Base-by-base conservation (phyloP, 106 monocot genomes). In the Chionographis japonica region DNA sequence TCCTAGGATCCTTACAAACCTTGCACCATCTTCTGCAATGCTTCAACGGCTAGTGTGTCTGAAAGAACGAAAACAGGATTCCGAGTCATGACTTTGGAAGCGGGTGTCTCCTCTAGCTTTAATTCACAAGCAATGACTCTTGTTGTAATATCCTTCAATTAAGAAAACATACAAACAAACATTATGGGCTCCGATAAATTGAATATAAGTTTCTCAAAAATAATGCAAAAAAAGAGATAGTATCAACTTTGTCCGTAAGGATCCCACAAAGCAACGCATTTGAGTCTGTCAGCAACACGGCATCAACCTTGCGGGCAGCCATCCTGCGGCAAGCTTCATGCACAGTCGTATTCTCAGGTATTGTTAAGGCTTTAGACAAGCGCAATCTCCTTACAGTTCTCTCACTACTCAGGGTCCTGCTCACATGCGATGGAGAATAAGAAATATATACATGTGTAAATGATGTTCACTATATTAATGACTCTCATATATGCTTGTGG, bases 211-310 rank as follows among this genome's bases (percentile, higher is more conserved):
- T 54, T 15, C n/a, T 54, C n/a, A 15, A 62, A 4, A 58, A 64
- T 3, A 37, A 73, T 6, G 56, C 8, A 41, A 19, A 41, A 41
- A 59, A 56, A 49, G 12, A 60, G 16, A 75, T 7, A 18, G 35
- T 18, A 55, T 10, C 27, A 57, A 92, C 94, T 87, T 94, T 94
- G 73, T 90, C 90, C 41, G 94, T 94, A 46, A 94, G 72, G 63
- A 94, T 94, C 49, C 94, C 94, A 60, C 94, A 94, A 57, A 94
- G 90, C 59, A 94, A 83, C 0, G 94, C 94, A 77, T 94, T 94
- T 58, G 94, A 87, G 71, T 94, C 94, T 7, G 90, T 94, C 70
- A 94, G 54, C 76, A 94, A 68, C 40, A 87, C 86, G 43, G 94
- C 94, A 78, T 94, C 90, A 69, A 85, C 85, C 54, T 80, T 84